These are phyloP conservation scores for Berberis vulgaris DNA, from an alignment of 164 flowering plant genomes.

Conservation along the genomic window DNA sequence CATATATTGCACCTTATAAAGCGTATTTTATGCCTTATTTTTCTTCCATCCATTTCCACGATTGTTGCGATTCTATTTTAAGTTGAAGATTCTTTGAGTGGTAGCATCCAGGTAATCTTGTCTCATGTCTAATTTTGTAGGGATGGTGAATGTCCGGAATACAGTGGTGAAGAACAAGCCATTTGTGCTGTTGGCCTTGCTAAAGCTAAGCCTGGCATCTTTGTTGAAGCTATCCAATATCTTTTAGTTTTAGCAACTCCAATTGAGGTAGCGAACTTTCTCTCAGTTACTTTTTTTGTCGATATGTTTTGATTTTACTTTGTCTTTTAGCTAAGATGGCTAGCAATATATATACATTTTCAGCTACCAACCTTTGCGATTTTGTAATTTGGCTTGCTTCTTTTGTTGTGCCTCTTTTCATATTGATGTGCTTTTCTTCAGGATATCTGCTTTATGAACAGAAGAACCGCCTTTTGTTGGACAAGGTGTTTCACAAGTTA, in stretches of 20 bases:
- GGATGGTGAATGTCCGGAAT: slow-evolving; percentile 97
- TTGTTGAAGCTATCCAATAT: slow-evolving; percentile 90
- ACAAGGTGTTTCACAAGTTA: no score
- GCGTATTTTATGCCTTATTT: not conserved
- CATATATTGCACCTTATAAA: not conserved
- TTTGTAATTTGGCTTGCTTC: no score
- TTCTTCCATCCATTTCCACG: not conserved
- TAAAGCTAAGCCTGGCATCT: slow-evolving; percentile 73
- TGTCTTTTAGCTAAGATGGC: not conserved
- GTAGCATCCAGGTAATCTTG: not conserved
- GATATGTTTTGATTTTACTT: not conserved
- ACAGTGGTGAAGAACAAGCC: slow-evolving; percentile 89
- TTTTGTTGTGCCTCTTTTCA: no score
- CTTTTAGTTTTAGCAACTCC: slow-evolving; percentile 89
- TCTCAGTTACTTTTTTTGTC: not conserved
- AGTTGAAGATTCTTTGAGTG: not conserved
- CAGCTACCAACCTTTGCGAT: no score
- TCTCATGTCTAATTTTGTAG: slow-evolving; percentile 22
- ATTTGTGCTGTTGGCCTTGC: slow-evolving; percentile 95
- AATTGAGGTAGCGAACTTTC: slow-evolving; percentile 49
- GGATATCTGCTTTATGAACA: no score
- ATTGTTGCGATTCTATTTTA: not conserved
- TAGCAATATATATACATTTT: not conserved
- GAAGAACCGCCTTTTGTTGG: no score
- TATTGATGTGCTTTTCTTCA: no score